A percentile compares a stretch with the other conserved stretches of the same genome.
Evolutionary conservation across 2,329 filamentous ascomycete genomes (phyloP).

Genomic region (Aureobasidium uvarum): DNA sequence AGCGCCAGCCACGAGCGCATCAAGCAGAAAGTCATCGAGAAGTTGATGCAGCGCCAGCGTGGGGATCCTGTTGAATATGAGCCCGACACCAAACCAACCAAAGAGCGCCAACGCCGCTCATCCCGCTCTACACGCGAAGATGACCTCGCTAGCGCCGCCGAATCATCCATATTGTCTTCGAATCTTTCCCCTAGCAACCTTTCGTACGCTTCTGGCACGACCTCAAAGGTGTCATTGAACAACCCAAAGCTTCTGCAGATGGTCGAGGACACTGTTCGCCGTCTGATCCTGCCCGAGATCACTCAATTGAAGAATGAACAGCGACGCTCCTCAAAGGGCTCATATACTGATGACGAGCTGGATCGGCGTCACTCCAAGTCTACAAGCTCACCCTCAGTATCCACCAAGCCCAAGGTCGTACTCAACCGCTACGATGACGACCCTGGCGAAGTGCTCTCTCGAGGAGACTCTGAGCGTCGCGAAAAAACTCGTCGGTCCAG

Average conservation of each 20-base stretch:
- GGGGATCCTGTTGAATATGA: conserved; percentile 44
- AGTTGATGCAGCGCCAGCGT: conserved; percentile 55
- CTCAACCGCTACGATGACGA: conserved; percentile 59
- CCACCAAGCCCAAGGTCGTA: conserved; percentile 59
- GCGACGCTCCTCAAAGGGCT: conserved; percentile 66
- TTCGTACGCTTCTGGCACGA: conserved; percentile 57
- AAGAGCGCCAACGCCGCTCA: conserved; percentile 37
- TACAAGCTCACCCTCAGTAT: conserved; percentile 60
- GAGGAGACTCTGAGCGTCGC: conserved; percentile 51
- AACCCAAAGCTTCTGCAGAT: conserved; percentile 88
- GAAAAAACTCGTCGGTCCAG: conserved; percentile 56
- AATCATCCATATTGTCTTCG: conserved; percentile 63
- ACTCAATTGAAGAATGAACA: conserved; percentile 89
- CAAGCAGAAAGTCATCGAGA: conserved; percentile 67
- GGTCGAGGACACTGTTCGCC: conserved; percentile 87
- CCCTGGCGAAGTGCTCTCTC: conserved; percentile 56
- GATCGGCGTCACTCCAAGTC: conserved; percentile 59
- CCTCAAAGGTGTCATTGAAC: conserved; percentile 69
- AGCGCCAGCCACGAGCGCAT: conserved; percentile 66
- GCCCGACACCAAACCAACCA: conserved; percentile 35
- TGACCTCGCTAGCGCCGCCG: conserved; percentile 52
- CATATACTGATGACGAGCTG: conserved; percentile 54
- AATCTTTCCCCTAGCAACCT: conserved; percentile 55
- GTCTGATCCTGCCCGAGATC: conserved; percentile 85
- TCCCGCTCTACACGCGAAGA: conserved; percentile 55